Percentiles rank a stretch among this genome's conserved stretches.
These are phyloP conservation scores for Hanseniaspora uvarum DNA, from an alignment of 1,139 yeast genomes.

Conservation along the genomic window DNA sequence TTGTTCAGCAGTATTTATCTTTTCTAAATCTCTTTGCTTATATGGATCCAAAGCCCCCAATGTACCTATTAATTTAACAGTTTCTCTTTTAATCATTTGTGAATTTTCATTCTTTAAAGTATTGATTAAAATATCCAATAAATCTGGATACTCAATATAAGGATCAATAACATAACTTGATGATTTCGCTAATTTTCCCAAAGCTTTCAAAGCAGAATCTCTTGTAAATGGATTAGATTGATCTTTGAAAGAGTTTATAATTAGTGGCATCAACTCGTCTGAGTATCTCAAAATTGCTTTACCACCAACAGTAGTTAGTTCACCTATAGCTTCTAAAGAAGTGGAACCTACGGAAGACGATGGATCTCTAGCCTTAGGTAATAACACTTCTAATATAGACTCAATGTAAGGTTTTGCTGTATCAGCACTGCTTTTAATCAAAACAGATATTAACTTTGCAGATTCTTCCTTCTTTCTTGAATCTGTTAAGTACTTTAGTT, in stretches of 20 bases:
- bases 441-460: constrained; percentile 60
- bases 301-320: constrained; percentile 77
- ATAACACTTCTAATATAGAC: constrained; percentile 72
- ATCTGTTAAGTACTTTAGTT: constrained; percentile 66
- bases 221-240: constrained; percentile 78
- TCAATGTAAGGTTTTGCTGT: constrained; percentile 81
- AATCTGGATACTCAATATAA: constrained; percentile 76
- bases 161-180: constrained; percentile 96
- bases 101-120: constrained; percentile 75
- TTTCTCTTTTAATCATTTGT: constrained; percentile 64
- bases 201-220: constrained; percentile 76
- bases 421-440: constrained; percentile 68
- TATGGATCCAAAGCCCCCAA: constrained; percentile 96
- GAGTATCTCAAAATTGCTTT: constrained; percentile 69
- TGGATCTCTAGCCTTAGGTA: constrained; percentile 65
- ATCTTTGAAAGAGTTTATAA: constrained; percentile 80
- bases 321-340: constrained; percentile 83
- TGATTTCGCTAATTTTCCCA: constrained; percentile 81
- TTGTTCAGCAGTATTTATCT: constrained; percentile 46
- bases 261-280: constrained; percentile 71
- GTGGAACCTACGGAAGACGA: constrained; percentile 77
- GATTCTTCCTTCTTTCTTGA: constrained; percentile 80
- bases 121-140: constrained; percentile 68
- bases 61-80: constrained; percentile 80
- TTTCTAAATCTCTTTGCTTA: constrained; percentile 84